Percentiles rank a stretch among this genome's conserved stretches.
Conservation (phyloP, 2,329 filamentous ascomycete species). For the Calonectria pseudoturangicola region DNA sequence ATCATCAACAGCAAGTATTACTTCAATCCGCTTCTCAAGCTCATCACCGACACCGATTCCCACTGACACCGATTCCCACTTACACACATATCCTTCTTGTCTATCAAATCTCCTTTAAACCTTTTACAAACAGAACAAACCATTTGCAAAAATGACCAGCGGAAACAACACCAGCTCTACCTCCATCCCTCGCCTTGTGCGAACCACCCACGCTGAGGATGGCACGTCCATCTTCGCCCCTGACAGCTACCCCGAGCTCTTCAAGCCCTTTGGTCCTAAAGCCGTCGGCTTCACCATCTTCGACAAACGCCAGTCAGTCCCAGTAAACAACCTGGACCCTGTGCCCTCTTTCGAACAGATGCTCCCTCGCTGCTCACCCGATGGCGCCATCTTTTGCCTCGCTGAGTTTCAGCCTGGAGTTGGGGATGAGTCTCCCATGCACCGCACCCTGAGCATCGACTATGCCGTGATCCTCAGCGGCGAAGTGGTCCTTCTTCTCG, state of each 20-base stretch:
- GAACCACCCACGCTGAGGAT: conserved; percentile 55
- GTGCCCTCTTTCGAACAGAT: conserved; percentile 39
- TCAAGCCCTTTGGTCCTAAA: conserved; percentile 58
- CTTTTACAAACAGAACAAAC: neutral
- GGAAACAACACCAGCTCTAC: neutral
- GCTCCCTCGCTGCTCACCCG: conserved; percentile 59
- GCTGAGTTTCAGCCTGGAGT: conserved; percentile 56
- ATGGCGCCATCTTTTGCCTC: conserved; percentile 60
- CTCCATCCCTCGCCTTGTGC: conserved; percentile 53
- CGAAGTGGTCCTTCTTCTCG: conserved; percentile 62
- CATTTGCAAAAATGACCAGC: conserved; percentile 12
- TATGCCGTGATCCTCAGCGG: conserved; percentile 63
- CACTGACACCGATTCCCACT: conserved; percentile 23
- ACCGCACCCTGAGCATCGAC: conserved; percentile 64
- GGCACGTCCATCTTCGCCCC: conserved; percentile 58
- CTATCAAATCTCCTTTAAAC: neutral
- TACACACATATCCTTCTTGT: neutral
- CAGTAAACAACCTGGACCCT: conserved; percentile 55
- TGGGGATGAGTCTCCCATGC: conserved; percentile 59
- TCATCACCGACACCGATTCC: neutral
- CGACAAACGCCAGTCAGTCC: conserved; percentile 55
- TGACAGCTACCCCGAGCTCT: conserved; percentile 53
- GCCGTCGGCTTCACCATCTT: conserved; percentile 57
- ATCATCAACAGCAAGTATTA: conserved; percentile 22
- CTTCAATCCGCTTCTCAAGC: conserved; percentile 1